Percentiles rank a stretch among this genome's conserved stretches.
Conservation (phyloP, 2,329 filamentous ascomycete genomes). For the Exophiala xenobiotica region DNA sequence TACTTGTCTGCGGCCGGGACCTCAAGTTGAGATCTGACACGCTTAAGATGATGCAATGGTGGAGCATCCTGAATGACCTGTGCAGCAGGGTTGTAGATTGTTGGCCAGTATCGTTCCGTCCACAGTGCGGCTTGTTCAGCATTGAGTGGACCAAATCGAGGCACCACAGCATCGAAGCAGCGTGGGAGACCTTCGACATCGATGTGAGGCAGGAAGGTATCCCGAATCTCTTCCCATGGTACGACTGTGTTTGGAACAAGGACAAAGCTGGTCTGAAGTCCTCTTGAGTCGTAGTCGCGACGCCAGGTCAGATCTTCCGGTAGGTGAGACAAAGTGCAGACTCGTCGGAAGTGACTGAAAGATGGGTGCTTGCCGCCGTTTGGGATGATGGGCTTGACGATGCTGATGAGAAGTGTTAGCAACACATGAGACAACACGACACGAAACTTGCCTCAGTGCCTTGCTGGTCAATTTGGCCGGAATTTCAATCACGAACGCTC, state of each 20-base stretch:
- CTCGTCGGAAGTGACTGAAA: constrained; percentile 31
- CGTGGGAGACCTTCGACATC: constrained; percentile 37
- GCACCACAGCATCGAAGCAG: constrained; percentile 37
- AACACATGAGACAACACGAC: too few species aligned
- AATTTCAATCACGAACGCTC: constrained; percentile 47
- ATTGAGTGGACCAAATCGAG: constrained; percentile 43
- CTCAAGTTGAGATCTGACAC: constrained; percentile 38
- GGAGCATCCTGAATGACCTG: constrained; percentile 44
- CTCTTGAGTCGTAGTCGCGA: constrained; percentile 28
- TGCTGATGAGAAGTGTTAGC: constrained; percentile 19
- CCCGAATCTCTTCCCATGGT: constrained; percentile 27
- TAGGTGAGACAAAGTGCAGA: constrained; percentile 28
- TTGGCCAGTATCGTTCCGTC: constrained; percentile 44
- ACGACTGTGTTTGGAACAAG: constrained; percentile 44
- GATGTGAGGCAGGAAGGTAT: constrained; percentile 38
- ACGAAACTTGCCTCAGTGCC: constrained; percentile 41
- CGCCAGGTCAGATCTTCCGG: constrained; percentile 29
- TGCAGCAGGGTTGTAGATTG: constrained; percentile 46
- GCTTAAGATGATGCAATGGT: constrained; percentile 39
- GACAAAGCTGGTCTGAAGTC: constrained; percentile 40
- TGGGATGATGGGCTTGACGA: constrained; percentile 38
- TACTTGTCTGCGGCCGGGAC: constrained; percentile 37
- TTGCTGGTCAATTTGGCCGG: constrained; percentile 45
- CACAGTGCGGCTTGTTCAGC: constrained; percentile 43
- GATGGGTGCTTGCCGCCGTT: constrained; percentile 39